Evolutionary conservation across 1,284 basidiomycete species (phyloP).

Genomic region (Pholiota adiposa): DNA sequence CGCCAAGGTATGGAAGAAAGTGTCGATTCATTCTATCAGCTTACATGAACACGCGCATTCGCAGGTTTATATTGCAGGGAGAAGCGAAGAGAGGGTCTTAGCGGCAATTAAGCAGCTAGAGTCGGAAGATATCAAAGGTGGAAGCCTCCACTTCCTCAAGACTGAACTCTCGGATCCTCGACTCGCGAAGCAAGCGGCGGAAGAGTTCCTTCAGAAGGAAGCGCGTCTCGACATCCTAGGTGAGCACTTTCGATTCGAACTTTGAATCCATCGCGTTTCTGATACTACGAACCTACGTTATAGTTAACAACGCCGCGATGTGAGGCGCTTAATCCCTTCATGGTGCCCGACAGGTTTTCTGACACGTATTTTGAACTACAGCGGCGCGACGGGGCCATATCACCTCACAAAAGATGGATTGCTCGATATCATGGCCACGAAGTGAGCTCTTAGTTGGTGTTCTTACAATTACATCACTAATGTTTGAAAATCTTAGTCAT

Average conservation of each 20-base stretch:
- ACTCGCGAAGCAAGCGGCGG: constrained; percentile 43
- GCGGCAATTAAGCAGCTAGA: constrained; percentile 43
- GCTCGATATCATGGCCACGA: constrained; percentile 40
- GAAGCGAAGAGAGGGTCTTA: constrained; percentile 40
- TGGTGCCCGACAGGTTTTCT: background rate
- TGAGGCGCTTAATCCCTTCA: constrained; percentile 13
- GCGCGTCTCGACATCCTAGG: constrained; percentile 39
- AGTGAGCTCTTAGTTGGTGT: no score
- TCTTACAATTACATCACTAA: no score
- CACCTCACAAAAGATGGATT: constrained; percentile 37
- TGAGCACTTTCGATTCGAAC: constrained; percentile 19
- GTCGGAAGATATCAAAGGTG: constrained; percentile 36
- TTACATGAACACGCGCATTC: background rate
- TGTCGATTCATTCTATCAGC: no score
- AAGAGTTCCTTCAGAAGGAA: constrained; percentile 38
- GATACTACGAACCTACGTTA: no score
- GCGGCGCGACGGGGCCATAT: constrained; percentile 24
- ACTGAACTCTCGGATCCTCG: constrained; percentile 51
- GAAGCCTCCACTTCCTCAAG: constrained; percentile 43
- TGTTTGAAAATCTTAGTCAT: no score
- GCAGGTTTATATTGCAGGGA: constrained; percentile 47
- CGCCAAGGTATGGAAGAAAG: no score
- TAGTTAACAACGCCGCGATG: constrained; percentile 33
- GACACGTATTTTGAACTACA: background rate
- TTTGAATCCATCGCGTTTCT: no score